phyloP scores from a whole-genome alignment of 768 basidiomycete genomes.

The Amylocystis lapponica region DNA sequence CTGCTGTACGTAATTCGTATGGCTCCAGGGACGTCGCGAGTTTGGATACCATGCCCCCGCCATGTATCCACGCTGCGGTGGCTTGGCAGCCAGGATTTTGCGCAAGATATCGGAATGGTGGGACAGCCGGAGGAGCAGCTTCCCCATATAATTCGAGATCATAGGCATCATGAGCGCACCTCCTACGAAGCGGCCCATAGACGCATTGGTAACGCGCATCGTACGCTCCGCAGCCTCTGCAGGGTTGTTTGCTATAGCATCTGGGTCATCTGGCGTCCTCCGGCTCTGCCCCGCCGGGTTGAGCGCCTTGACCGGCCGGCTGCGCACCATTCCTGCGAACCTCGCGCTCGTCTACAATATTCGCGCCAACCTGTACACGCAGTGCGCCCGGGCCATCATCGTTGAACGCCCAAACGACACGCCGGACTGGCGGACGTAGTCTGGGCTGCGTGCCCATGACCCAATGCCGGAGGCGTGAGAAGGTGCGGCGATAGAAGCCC shows the following conservation, averaged over 20 bases:
- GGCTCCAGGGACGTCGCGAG: conserved; percentile 2
- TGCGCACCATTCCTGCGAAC: neutral
- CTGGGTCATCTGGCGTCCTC: conserved; percentile 18
- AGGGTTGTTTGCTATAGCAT: conserved; percentile 18
- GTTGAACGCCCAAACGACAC: conserved; percentile 19
- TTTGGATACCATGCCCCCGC: neutral
- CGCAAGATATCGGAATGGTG: conserved; percentile 32
- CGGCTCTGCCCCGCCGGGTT: conserved; percentile 16
- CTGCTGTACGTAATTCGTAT: conserved; percentile 19
- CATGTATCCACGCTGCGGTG: conserved; percentile 6
- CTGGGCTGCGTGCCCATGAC: conserved; percentile 16
- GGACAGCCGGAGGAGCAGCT: conserved; percentile 50
- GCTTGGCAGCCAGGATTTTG: conserved; percentile 27
- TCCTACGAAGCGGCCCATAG: conserved; percentile 60
- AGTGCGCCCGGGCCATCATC: conserved; percentile 15
- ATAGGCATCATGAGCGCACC: conserved; percentile 66
- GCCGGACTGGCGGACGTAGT: conserved; percentile 9
- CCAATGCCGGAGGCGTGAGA: conserved; percentile 15
- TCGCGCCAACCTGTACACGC: conserved; percentile 18
- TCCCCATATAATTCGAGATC: conserved; percentile 62
- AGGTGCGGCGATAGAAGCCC: conserved; percentile 17
- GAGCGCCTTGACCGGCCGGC: neutral
- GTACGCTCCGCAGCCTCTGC: conserved; percentile 54
- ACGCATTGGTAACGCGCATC: conserved; percentile 50
- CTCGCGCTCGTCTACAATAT: conserved; percentile 4